Base-by-base conservation (phyloP, 371 early-diverging fungal genomes). In the Mortierella sp. region DNA sequence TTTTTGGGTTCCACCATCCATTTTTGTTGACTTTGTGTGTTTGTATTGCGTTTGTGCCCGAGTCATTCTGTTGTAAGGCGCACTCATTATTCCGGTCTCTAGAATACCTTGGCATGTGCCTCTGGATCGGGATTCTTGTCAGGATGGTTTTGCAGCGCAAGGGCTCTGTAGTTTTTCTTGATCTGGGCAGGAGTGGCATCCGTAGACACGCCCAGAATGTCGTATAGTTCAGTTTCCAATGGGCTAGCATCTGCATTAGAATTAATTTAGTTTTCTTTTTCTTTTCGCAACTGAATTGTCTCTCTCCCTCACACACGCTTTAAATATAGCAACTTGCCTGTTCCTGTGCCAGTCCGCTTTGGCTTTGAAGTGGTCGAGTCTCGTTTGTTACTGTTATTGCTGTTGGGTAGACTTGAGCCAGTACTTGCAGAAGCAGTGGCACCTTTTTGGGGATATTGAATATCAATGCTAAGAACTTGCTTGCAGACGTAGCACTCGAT, bases 101-200 rank as follows among this genome's bases (percentile, higher is more conserved):
- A 43, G 17, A 43, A 43, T 84, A 93, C 93, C 86, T 90, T 94
- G 59, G 95, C 95, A 73, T 95, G 96, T 34, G 97, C 96, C 15
- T 92, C 89, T 10, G 95, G 90, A 70, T 92, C 91, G 2, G 88
- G 87, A 80, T 97, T 96, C 84, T 98, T 97, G 85, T 98, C 98
- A 17, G 96, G 99, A 84, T 99, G 99, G 79, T 89, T 97, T 84
- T 95, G 94, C 65, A 97, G 90, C 9, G 97, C 98, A 72, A 93
- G 85, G 63, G 90, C 88, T 70, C 96, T 95, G 86, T 97, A 99
- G 34, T 94, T 94, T 83, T 97, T 97, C 79, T 97, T 98, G 67
- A 99, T 97, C 63, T 96, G 95, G 19, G 89, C 89, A 34, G 92
- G 89, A 6, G 96, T 93, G 29, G 99, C 99, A 17, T 88, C 85